Conservation (phyloP, 352 stramenopile genomes). For the Globisporangium mamillatum region DNA sequence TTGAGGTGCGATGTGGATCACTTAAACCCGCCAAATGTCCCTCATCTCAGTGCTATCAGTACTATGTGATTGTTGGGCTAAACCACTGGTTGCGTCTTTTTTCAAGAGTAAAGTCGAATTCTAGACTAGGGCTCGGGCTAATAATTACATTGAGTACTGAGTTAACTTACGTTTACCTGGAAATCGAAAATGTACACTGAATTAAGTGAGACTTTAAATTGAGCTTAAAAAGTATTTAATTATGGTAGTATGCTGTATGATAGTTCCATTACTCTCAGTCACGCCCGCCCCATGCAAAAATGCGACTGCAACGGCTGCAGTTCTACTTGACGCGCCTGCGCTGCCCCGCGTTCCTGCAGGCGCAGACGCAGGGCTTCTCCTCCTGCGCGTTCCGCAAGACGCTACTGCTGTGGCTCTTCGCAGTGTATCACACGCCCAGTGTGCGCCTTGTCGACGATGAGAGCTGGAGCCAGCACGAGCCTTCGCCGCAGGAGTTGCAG, state of each 20-base stretch:
- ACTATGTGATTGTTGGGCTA: no score
- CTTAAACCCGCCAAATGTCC: no score
- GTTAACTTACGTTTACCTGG: no score
- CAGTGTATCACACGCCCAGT: conserved; percentile 29
- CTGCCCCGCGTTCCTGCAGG: conserved; percentile 35
- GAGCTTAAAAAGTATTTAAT: no score
- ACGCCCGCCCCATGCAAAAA: not conserved
- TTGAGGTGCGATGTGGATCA: no score
- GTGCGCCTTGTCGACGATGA: conserved; percentile 27
- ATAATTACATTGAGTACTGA: no score
- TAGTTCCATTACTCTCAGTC: not conserved
- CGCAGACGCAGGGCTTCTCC: conserved; percentile 7
- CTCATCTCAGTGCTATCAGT: no score
- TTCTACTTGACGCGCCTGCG: conserved; percentile 20
- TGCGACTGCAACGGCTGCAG: not conserved
- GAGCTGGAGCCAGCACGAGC: conserved; percentile 30
- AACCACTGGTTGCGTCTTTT: no score
- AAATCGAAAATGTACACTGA: no score
- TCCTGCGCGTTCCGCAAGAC: conserved; percentile 27
- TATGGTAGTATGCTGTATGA: not conserved
- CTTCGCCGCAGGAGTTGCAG: conserved; percentile 25
- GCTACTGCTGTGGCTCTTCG: conserved; percentile 44
- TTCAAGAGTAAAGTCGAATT: no score
- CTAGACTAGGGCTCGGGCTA: no score
- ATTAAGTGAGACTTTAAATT: no score